A percentile compares a stretch with the other conserved stretches of the same genome.
phyloP scores from a whole-genome alignment of 1,284 basidiomycete species.

The Porogramme epimiltina region DNA sequence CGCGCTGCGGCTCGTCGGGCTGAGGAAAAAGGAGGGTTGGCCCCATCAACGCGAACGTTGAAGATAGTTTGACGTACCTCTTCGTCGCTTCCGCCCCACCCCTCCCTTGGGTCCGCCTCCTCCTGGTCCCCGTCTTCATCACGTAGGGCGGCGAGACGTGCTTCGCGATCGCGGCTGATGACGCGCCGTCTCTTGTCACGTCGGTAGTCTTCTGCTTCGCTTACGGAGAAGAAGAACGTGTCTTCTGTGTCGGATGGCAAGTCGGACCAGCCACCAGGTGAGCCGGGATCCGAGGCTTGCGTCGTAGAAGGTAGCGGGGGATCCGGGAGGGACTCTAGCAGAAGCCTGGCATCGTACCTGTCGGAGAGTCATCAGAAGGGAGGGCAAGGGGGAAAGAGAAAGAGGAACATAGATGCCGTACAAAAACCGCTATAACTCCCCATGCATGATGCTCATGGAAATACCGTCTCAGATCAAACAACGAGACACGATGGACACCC shows the following conservation, averaged over 20 bases:
- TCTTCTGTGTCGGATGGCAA: constrained; percentile 84
- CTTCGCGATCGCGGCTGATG: constrained; percentile 62
- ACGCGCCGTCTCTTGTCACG: constrained; percentile 65
- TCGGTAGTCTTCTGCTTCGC: constrained; percentile 67
- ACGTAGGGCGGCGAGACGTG: constrained; percentile 60
- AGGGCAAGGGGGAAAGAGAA: constrained; percentile 10
- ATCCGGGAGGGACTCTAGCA: constrained; percentile 55
- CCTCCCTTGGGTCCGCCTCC: constrained; percentile 36
- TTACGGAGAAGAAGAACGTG: constrained; percentile 71
- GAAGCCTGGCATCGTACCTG: constrained; percentile 81
- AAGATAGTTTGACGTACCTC: constrained; percentile 47
- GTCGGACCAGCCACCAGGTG: constrained; percentile 75
- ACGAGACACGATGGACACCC: constrained; percentile 11
- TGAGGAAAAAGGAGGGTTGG: constrained; percentile 29
- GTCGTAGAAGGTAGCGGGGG: constrained; percentile 5
- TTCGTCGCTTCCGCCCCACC: constrained; percentile 77
- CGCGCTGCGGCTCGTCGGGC: constrained; percentile 67
- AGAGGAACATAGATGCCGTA: constrained; percentile 3
- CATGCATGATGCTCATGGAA: neutral
- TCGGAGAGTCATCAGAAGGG: constrained; percentile 4
- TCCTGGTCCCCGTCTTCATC: constrained; percentile 39
- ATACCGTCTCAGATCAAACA: constrained; percentile 5
- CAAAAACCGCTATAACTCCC: neutral
- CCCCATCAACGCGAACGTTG: neutral
- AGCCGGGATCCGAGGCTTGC: constrained; percentile 28